Conservation (phyloP, 75 land plant genomes). For the Picea sitchensis region DNA sequence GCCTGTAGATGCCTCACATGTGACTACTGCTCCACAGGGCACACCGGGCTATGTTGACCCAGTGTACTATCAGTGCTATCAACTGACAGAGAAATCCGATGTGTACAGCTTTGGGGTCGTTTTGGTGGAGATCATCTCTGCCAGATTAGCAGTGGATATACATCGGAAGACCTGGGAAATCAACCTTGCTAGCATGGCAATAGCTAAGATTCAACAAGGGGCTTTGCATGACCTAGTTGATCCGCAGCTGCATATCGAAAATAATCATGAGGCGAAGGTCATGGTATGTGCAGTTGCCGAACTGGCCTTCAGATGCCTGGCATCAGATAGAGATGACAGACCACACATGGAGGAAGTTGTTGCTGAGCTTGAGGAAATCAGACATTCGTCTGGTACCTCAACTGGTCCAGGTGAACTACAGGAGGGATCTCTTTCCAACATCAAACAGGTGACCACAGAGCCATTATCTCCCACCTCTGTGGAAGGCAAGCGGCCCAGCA, state of each 20-base stretch:
- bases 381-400: not conserved
- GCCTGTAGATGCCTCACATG: conserved; percentile 18
- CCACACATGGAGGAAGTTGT: conserved; percentile 62
- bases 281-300: conserved; percentile 23
- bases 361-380: conserved; percentile 20
- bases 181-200: conserved; percentile 22
- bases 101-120: conserved; percentile 49
- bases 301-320: conserved; percentile 24
- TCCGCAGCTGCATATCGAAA: conserved; percentile 11
- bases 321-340: conserved; percentile 31
- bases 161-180: conserved; percentile 15
- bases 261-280: not conserved
- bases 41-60: conserved; percentile 40
- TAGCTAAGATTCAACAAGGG: conserved; percentile 20
- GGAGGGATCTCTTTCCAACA: not conserved
- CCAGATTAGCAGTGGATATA: conserved; percentile 23
- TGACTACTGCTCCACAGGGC: conserved; percentile 32
- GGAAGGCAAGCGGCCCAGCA: conserved; percentile 28
- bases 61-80: conserved; percentile 29
- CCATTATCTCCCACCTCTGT: conserved; percentile 46
- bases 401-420: not conserved
- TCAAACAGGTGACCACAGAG: no score
- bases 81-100: conserved; percentile 35
- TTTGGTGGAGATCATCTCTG: conserved; percentile 30
- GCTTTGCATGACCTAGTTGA: not conserved